phyloP scores from a whole-genome alignment of 495 filamentous ascomycete species.

The Bathelium albidoporum region DNA sequence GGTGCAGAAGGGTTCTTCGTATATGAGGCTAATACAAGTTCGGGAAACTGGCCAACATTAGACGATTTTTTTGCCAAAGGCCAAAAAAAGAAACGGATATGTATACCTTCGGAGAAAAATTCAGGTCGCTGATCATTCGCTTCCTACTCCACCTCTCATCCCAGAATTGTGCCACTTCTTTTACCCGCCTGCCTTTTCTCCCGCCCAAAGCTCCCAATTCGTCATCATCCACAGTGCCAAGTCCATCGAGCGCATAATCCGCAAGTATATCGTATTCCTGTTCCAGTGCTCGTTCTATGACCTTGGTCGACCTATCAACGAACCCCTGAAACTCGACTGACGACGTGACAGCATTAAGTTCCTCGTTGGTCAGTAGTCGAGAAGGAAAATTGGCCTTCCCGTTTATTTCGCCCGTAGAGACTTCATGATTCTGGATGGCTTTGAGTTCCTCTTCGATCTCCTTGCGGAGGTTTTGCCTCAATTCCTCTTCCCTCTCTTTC shows the following conservation, averaged over 20 bases:
- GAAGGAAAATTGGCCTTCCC: slow-evolving; percentile 52
- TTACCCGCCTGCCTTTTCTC: slow-evolving; percentile 68
- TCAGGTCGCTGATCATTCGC: slow-evolving; percentile 85
- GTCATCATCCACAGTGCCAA: slow-evolving; percentile 61
- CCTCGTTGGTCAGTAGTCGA: slow-evolving; percentile 72
- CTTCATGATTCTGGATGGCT: slow-evolving; percentile 43
- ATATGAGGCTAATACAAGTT: slow-evolving; percentile 86
- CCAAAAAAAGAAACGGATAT: background rate
- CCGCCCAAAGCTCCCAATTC: slow-evolving; percentile 54
- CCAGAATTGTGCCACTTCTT: slow-evolving; percentile 84
- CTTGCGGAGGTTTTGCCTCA: slow-evolving; percentile 68
- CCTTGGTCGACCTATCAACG: slow-evolving; percentile 88
- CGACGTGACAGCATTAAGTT: slow-evolving; percentile 80
- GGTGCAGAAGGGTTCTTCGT: slow-evolving; percentile 94
- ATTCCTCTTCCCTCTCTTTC: slow-evolving; percentile 73
- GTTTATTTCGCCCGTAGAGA: slow-evolving; percentile 33
- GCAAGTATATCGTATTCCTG: slow-evolving; percentile 90
- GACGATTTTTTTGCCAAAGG: no score
- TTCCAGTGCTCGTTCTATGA: slow-evolving; percentile 91
- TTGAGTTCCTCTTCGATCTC: slow-evolving; percentile 91
- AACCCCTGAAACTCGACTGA: slow-evolving; percentile 93
- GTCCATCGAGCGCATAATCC: slow-evolving; percentile 74
- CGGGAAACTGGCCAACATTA: slow-evolving; percentile 52
- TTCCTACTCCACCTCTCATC: slow-evolving; percentile 95
- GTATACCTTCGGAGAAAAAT: slow-evolving; percentile 78